Base-by-base conservation (phyloP, 2,329 filamentous ascomycete genomes). In the Botryotinia calthae region DNA sequence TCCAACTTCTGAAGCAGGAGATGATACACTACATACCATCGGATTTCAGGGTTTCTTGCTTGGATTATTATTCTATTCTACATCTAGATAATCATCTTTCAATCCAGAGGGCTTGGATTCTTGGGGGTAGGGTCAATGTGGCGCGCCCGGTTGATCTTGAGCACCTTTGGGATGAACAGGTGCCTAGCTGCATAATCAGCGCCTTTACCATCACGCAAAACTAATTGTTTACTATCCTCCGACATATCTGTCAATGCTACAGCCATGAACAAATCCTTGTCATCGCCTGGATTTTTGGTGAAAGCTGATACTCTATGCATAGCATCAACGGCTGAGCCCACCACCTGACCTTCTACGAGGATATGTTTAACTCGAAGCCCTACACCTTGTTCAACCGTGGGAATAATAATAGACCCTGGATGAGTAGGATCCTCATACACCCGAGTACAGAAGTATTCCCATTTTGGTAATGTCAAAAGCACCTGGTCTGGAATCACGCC, bases 281-380 rank as follows among this genome's bases (percentile, higher is more conserved):
- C 61, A 34, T 66, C 37, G n/a, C 4, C 65, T 68, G 51, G 34
- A 20, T 58, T 8, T 51, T 44, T 37, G 34, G 37, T 66, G 37
- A 64, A 54, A 34, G 14, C 48, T 28, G 61, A 75, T 64, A 51
- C 10, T 42, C 6, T 71, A 46, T 54, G 58, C 71, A 76, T 68
- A 34, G 64, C 75, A 40, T 68, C 51, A 12, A 28, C 25, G 51
- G 76, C 76, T 40, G 72, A 46, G 25, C 74, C 73, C 1, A n/a
- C 56, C 5, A 48, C 37, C 28, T 75, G 65, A 18, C 76, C 76
- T 48, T 76, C 76, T 25, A 76, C 48, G 18, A 74, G 76, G 0
- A 77, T 74, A 16, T 74, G 46, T 25, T 63, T 72, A 22, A 77
- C 71, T 51, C 74, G 72, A 16, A 77, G 72, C 6, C 59, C 73